Evolutionary conservation across 768 basidiomycete species (phyloP).

Genomic region (Cystobasidium ongulense): DNA sequence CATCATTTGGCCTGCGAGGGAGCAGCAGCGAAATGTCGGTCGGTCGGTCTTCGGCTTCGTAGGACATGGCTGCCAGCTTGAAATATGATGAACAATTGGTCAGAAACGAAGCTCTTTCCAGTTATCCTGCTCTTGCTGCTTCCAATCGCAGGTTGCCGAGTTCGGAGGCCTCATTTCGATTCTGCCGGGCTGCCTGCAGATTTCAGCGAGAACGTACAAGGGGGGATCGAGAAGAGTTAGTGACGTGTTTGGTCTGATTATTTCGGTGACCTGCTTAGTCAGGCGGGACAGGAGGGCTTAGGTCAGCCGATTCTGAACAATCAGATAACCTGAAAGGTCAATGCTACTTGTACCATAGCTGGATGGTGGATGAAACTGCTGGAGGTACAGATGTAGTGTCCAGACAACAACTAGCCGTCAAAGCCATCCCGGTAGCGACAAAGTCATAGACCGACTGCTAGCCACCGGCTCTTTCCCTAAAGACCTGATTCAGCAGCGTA

Average conservation of each 20-base stretch:
- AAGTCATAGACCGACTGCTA: no score
- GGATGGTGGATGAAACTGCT: no score
- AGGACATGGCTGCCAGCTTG: not conserved
- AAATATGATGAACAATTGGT: not conserved
- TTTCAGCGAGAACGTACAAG: not conserved
- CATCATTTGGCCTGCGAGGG: not conserved
- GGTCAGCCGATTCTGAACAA: not conserved
- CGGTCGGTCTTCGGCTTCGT: not conserved
- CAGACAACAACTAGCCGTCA: no score
- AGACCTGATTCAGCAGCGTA: no score
- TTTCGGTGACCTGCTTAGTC: not conserved
- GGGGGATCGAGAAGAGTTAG: not conserved
- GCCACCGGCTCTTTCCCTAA: no score
- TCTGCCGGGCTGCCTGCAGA: not conserved
- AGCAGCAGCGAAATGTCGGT: constrained; percentile 23
- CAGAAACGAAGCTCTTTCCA: no score
- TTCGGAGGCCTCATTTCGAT: not conserved
- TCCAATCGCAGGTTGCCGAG: not conserved
- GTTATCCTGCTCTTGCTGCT: no score
- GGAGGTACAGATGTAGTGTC: no score
- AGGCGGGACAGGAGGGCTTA: not conserved
- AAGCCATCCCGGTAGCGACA: no score
- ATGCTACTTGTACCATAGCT: no score
- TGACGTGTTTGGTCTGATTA: no score
- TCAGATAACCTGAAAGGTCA: no score